Evolutionary conservation across 495 filamentous ascomycete genomes (phyloP).

Genomic region (Oleoguttula mirabilis): DNA sequence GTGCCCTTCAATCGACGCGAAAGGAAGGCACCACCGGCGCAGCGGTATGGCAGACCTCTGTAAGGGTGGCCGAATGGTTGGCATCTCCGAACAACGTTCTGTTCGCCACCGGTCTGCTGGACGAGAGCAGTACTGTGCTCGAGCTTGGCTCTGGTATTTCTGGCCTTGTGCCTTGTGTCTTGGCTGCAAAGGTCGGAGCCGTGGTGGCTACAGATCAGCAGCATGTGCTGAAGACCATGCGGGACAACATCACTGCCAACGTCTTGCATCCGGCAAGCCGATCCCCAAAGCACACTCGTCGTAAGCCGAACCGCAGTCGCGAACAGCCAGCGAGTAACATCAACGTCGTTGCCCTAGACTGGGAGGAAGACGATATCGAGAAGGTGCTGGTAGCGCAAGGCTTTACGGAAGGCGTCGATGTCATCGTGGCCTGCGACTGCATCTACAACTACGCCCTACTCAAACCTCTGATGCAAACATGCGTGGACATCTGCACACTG

Average conservation of each 20-base stretch:
- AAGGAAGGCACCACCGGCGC: conserved; percentile 73
- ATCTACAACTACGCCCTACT: conserved; percentile 47
- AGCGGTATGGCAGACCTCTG: conserved; percentile 91
- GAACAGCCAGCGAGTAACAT: conserved; percentile 30
- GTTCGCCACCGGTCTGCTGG: conserved; percentile 44
- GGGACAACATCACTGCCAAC: conserved; percentile 65
- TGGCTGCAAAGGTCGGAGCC: conserved; percentile 47
- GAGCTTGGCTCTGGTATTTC: conserved; percentile 87
- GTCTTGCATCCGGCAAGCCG: not conserved
- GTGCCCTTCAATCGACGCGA: conserved; percentile 62
- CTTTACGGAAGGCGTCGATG: conserved; percentile 26
- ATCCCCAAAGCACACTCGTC: not conserved
- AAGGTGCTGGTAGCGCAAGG: conserved; percentile 1
- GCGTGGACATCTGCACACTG: conserved; percentile 61
- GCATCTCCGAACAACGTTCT: conserved; percentile 50
- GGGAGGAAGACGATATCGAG: conserved; percentile 40
- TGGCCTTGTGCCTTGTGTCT: conserved; percentile 53
- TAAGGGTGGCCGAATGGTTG: conserved; percentile 74
- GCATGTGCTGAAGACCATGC: conserved; percentile 64
- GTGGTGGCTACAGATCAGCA: conserved; percentile 83
- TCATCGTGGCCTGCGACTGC: conserved; percentile 35
- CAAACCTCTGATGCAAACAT: conserved; percentile 69
- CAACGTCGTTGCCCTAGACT: conserved; percentile 48
- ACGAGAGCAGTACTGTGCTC: conserved; percentile 45
- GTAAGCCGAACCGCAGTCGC: not conserved